phyloP scores from a whole-genome alignment of 371 early-diverging fungal genomes.

The Haplosporangium sp. region DNA sequence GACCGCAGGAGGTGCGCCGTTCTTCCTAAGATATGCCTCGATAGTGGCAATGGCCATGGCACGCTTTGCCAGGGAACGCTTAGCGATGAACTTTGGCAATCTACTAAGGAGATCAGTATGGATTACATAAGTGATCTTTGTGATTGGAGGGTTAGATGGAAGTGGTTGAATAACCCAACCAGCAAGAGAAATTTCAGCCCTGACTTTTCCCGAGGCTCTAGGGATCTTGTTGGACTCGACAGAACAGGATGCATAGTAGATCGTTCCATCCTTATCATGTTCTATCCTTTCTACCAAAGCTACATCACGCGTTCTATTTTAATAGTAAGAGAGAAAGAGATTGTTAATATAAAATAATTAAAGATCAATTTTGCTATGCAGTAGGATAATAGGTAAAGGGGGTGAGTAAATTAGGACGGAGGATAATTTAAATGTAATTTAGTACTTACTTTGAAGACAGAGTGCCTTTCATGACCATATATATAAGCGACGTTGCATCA shows the following conservation, averaged over 20 bases:
- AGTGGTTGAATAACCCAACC: conserved; percentile 75
- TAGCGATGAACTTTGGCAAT: conserved; percentile 72
- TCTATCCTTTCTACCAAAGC: conserved; percentile 72
- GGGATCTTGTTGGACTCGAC: conserved; percentile 72
- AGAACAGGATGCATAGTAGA: conserved; percentile 72
- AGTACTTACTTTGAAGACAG: conserved; percentile 51
- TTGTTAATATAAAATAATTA: not conserved
- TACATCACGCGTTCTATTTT: conserved; percentile 65
- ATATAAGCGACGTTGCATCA: conserved; percentile 49
- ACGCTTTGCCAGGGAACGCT: conserved; percentile 71
- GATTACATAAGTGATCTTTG: conserved; percentile 70
- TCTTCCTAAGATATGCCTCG: conserved; percentile 67
- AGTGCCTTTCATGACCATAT: conserved; percentile 56
- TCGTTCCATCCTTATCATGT: conserved; percentile 65
- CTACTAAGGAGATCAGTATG: conserved; percentile 64
- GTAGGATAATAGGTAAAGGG: not conserved
- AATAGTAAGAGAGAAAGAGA: no score
- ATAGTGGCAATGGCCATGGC: conserved; percentile 70
- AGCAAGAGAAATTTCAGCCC: conserved; percentile 66
- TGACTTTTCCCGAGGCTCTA: conserved; percentile 61
- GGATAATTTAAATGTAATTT: not conserved
- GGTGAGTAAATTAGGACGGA: not conserved
- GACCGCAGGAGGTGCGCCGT: conserved; percentile 50
- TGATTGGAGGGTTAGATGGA: conserved; percentile 65
- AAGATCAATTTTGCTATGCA: not conserved